A percentile compares a stretch with the other conserved stretches of the same genome.
phyloP scores from a whole-genome alignment of 768 basidiomycete species.

The Nidularia pulvinata region DNA sequence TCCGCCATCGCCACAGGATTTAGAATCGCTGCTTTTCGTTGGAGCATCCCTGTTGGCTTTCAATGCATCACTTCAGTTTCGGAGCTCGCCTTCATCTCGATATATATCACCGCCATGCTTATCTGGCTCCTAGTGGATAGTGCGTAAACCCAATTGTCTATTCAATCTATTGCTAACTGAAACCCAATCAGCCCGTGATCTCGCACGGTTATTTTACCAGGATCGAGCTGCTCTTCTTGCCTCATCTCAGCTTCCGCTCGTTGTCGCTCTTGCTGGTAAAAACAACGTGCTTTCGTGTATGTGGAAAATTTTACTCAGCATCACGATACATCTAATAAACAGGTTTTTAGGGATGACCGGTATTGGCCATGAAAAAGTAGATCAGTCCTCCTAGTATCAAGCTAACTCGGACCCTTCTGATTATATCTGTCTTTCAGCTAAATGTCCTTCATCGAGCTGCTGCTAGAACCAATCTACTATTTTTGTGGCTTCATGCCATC shows the following conservation, averaged over 20 bases:
- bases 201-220: slow-evolving; percentile 28
- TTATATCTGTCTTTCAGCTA: no score
- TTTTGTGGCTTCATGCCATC: slow-evolving; percentile 43
- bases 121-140: slow-evolving; percentile 42
- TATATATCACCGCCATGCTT: slow-evolving; percentile 44
- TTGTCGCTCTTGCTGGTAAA: slow-evolving; percentile 56
- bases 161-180: slow-evolving; percentile 7
- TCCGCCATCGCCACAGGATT: no score
- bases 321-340: no score
- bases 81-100: slow-evolving; percentile 44
- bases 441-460: slow-evolving; percentile 45
- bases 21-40: slow-evolving; percentile 48
- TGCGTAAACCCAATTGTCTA: slow-evolving; percentile 25
- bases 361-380: slow-evolving; percentile 50
- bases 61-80: slow-evolving; percentile 28
- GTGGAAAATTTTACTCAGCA: no score
- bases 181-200: slow-evolving; percentile 24
- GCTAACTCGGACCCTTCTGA: no score
- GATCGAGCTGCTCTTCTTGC: slow-evolving; percentile 39
- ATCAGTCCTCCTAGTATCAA: not conserved
- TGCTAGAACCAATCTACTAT: slow-evolving; percentile 34
- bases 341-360: slow-evolving; percentile 58
- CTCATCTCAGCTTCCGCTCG: slow-evolving; percentile 46
- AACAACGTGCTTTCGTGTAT: slow-evolving; percentile 57
- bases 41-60: slow-evolving; percentile 41